Conservation (phyloP, 2,329 filamentous ascomycete genomes). For the Chlorencoelia australis region DNA sequence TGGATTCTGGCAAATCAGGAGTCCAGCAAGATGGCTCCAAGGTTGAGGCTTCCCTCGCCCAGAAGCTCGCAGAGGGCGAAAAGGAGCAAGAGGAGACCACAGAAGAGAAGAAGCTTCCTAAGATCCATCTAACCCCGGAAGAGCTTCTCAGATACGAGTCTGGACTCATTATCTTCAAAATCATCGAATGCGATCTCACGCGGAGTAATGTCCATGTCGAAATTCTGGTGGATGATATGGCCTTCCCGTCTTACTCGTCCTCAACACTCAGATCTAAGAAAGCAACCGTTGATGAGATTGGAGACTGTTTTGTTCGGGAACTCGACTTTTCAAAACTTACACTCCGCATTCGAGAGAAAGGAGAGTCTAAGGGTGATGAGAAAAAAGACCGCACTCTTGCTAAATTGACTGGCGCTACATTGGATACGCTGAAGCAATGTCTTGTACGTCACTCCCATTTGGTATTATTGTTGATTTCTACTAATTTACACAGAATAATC, state of each 20-base stretch:
- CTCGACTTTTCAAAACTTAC: constrained; percentile 94
- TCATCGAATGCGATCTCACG: constrained; percentile 80
- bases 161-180: constrained; percentile 86
- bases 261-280: constrained; percentile 60
- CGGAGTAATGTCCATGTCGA: constrained; percentile 70
- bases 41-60: constrained; percentile 18
- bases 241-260: constrained; percentile 80
- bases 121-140: constrained; percentile 67
- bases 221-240: constrained; percentile 87
- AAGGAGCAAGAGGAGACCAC: constrained; percentile 36
- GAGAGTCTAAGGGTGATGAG: constrained; percentile 61
- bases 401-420: constrained; percentile 72
- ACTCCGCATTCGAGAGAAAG: constrained; percentile 72
- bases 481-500: constrained; percentile 60
- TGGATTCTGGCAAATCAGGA: constrained; percentile 14
- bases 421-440: constrained; percentile 80
- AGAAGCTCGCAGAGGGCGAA: constrained; percentile 23
- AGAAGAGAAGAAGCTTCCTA: constrained; percentile 49
- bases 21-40: constrained; percentile 19
- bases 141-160: constrained; percentile 82
- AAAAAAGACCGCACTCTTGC: constrained; percentile 66
- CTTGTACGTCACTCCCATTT: constrained; percentile 45
- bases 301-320: constrained; percentile 92
- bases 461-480: neutral
- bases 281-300: constrained; percentile 79